Conservation (phyloP, 2,329 filamentous ascomycete species). For the Trichoderma arundinaceum region DNA sequence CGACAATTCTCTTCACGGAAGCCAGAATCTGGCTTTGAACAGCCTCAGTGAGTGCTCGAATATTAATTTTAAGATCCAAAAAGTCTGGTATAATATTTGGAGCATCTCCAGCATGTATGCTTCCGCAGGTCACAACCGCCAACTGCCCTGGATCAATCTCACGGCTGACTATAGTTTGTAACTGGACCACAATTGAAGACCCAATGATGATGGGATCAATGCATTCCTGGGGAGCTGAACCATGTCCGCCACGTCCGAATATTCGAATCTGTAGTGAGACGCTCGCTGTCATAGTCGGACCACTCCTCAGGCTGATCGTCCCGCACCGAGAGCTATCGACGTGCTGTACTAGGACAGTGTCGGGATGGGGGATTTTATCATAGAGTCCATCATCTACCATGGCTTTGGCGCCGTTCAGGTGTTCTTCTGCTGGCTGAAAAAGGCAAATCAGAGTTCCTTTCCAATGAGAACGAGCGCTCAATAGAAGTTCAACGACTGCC, state of each 20-base stretch:
- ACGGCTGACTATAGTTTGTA: slow-evolving; percentile 5
- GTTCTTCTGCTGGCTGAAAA: slow-evolving; percentile 11
- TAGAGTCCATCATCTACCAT: slow-evolving; percentile 5
- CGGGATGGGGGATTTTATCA: slow-evolving; percentile 4
- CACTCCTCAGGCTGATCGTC: background rate
- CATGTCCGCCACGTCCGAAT: background rate
- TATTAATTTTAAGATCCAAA: slow-evolving; percentile 6
- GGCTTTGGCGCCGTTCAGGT: slow-evolving; percentile 1
- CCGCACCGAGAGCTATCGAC: background rate
- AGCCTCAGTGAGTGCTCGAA: background rate
- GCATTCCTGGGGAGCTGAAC: background rate
- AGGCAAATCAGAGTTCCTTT: slow-evolving; percentile 7
- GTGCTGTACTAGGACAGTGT: slow-evolving; percentile 3
- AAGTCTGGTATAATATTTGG: slow-evolving; percentile 6
- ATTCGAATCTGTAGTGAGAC: background rate
- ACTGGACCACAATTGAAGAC: slow-evolving; percentile 6
- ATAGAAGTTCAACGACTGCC: no score
- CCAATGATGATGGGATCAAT: slow-evolving; percentile 10
- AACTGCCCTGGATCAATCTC: background rate
- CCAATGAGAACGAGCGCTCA: slow-evolving; percentile 10
- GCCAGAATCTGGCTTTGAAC: background rate
- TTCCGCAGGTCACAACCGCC: slow-evolving; percentile 1
- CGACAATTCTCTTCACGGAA: slow-evolving; percentile 1
- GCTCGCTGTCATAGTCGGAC: background rate
- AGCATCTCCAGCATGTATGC: slow-evolving; percentile 9